Evolutionary conservation across 805 yeast genomes (phyloP).

Genomic region (Candida endomychidarum): DNA sequence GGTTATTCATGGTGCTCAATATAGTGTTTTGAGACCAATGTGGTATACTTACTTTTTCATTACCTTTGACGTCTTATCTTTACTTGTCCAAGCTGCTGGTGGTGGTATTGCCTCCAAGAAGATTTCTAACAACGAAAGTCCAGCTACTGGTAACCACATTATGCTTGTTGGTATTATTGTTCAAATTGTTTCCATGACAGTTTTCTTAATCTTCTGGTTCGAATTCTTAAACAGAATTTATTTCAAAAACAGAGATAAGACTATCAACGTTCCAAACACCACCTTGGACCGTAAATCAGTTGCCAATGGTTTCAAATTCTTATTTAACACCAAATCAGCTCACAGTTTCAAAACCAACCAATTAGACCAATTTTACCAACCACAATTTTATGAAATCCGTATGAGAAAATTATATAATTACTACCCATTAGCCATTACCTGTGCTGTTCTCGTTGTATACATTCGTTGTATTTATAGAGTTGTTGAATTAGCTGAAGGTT

Average conservation of each 20-base stretch:
- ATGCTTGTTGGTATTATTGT: slow-evolving; percentile 41
- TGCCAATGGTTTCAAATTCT: slow-evolving; percentile 29
- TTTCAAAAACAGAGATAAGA: slow-evolving; percentile 25
- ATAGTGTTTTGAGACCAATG: slow-evolving; percentile 39
- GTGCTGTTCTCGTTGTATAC: slow-evolving; percentile 32
- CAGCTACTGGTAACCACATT: slow-evolving; percentile 33
- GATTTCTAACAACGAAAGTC: slow-evolving; percentile 19
- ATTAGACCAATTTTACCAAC: slow-evolving; percentile 32
- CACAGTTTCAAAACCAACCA: slow-evolving; percentile 20
- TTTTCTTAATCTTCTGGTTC: slow-evolving; percentile 36
- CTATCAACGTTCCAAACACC: slow-evolving; percentile 18
- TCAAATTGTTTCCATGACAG: slow-evolving; percentile 41
- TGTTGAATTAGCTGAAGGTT: slow-evolving; percentile 42
- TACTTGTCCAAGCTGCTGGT: slow-evolving; percentile 40
- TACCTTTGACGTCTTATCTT: slow-evolving; percentile 35
- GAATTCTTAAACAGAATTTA: slow-evolving; percentile 33
- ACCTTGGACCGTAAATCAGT: slow-evolving; percentile 19
- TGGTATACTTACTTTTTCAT: slow-evolving; percentile 46
- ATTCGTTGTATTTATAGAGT: slow-evolving; percentile 41
- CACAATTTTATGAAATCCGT: slow-evolving; percentile 25
- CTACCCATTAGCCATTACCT: slow-evolving; percentile 35
- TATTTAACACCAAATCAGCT: slow-evolving; percentile 27
- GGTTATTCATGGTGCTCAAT: slow-evolving; percentile 37
- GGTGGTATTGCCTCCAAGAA: slow-evolving; percentile 39
- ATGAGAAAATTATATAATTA: slow-evolving; percentile 25